These are phyloP conservation scores for Clonostachys rhizophaga DNA, from an alignment of 2,329 filamentous ascomycete species.

Conservation along the genomic window DNA sequence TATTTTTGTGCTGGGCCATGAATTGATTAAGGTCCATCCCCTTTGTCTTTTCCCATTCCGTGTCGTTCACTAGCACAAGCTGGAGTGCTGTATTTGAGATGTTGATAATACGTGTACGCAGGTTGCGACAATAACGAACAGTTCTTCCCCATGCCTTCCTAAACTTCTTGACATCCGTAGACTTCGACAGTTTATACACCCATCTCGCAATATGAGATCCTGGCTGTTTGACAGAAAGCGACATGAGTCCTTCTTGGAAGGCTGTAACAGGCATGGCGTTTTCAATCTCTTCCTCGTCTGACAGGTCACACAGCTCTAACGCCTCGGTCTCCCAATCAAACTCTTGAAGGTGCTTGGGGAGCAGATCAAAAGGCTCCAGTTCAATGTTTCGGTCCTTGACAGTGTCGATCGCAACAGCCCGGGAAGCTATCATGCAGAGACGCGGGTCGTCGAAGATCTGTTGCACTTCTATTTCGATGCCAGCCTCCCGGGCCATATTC, in stretches of 20 bases:
- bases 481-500: constrained; percentile 19
- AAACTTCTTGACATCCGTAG: constrained; percentile 9
- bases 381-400: background rate
- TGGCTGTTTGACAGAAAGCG: constrained; percentile 16
- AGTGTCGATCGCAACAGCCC: background rate
- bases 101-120: constrained; percentile 11
- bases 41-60: background rate
- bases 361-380: background rate
- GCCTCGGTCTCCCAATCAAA: background rate
- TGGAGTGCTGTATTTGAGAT: constrained; percentile 2
- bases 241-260: constrained; percentile 18
- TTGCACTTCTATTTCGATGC: background rate
- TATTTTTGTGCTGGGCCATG: background rate
- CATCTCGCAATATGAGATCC: constrained; percentile 20
- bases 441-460: background rate
- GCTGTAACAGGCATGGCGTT: background rate
- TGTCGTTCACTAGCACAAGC: constrained; percentile 3
- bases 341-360: background rate
- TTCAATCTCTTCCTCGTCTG: constrained; percentile 5
- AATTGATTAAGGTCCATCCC: background rate
- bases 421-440: background rate
- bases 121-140: constrained; percentile 5
- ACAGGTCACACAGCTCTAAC: constrained; percentile 3
- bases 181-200: constrained; percentile 5
- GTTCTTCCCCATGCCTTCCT: constrained; percentile 8